These are phyloP conservation scores for Lachancea fermentati DNA, from an alignment of 805 yeast species.

Conservation along the genomic window DNA sequence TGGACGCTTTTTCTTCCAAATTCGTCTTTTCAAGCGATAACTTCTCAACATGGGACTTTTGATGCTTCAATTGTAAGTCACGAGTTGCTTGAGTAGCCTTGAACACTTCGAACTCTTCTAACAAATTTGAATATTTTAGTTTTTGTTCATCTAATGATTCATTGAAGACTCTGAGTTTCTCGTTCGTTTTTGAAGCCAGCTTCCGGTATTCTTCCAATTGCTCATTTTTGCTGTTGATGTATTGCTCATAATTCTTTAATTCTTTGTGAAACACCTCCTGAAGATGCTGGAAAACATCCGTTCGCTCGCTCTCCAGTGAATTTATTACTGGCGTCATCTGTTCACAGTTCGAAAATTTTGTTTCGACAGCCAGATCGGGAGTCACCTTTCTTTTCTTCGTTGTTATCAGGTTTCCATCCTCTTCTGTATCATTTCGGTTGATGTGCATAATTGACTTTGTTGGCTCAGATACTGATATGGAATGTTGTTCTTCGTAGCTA, in stretches of 20 bases:
- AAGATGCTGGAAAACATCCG: neutral
- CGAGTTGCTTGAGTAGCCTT: constrained; percentile 4
- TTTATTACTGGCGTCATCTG: constrained; percentile 3
- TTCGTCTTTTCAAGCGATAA: constrained; percentile 11
- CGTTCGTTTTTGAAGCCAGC: neutral
- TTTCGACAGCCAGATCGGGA: neutral
- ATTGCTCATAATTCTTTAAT: constrained; percentile 5
- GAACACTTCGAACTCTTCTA: constrained; percentile 10
- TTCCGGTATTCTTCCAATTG: constrained; percentile 6
- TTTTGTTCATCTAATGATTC: constrained; percentile 3
- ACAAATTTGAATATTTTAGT: constrained; percentile 8
- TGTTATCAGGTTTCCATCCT: neutral
- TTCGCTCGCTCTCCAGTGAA: neutral
- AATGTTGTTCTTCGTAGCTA: neutral
- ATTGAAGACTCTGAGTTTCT: constrained; percentile 1
- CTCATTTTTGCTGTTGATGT: constrained; percentile 2
- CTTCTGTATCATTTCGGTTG: neutral
- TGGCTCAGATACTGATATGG: neutral
- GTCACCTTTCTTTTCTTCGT: constrained; percentile 1
- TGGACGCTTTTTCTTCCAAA: constrained; percentile 11
- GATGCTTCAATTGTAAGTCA: constrained; percentile 7
- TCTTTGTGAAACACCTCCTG: constrained; percentile 4
- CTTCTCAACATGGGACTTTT: constrained; percentile 5
- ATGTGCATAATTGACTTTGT: neutral
- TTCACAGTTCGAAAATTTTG: constrained; percentile 3